These are phyloP conservation scores for Lipomyces orientalis DNA, from an alignment of 805 yeast genomes.

Conservation along the genomic window DNA sequence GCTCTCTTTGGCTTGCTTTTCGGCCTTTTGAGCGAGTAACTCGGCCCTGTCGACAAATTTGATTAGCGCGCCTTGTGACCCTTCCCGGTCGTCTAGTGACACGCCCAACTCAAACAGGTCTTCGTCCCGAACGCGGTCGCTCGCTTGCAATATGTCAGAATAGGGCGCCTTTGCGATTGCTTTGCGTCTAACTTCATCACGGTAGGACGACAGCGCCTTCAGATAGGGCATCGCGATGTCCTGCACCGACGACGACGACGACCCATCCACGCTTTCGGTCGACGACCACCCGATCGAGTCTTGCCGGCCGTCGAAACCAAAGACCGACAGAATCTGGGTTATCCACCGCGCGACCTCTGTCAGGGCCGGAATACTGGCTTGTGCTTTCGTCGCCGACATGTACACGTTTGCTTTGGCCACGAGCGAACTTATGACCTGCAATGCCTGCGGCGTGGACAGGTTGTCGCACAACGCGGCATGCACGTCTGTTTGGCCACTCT, in stretches of 20 bases:
- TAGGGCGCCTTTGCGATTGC: conserved; percentile 69
- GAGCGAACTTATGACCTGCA: conserved; percentile 68
- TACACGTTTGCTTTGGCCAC: conserved; percentile 76
- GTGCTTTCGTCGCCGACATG: conserved; percentile 61
- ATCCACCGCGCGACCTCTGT: conserved; percentile 69
- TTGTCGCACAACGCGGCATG: conserved; percentile 88
- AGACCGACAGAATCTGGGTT: conserved; percentile 67
- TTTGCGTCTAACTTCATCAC: conserved; percentile 77
- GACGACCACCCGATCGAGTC: conserved; percentile 76
- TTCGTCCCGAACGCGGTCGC: conserved; percentile 74
- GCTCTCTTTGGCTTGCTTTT: conserved; percentile 59
- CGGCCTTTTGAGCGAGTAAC: conserved; percentile 60
- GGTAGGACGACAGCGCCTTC: conserved; percentile 73
- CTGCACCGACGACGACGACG: conserved; percentile 54
- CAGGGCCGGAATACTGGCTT: conserved; percentile 53
- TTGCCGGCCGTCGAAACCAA: conserved; percentile 67
- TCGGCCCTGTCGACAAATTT: conserved; percentile 83
- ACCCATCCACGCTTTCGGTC: conserved; percentile 26
- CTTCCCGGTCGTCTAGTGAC: conserved; percentile 83
- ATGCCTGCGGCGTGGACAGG: conserved; percentile 75
- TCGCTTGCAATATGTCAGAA: conserved; percentile 62
- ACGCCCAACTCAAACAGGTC: conserved; percentile 79
- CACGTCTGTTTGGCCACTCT: conserved; percentile 60
- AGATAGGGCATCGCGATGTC: conserved; percentile 81
- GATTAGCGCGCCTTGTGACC: conserved; percentile 68